phyloP scores from a whole-genome alignment of 805 yeast genomes.

The Metschnikowia lochheadii region DNA sequence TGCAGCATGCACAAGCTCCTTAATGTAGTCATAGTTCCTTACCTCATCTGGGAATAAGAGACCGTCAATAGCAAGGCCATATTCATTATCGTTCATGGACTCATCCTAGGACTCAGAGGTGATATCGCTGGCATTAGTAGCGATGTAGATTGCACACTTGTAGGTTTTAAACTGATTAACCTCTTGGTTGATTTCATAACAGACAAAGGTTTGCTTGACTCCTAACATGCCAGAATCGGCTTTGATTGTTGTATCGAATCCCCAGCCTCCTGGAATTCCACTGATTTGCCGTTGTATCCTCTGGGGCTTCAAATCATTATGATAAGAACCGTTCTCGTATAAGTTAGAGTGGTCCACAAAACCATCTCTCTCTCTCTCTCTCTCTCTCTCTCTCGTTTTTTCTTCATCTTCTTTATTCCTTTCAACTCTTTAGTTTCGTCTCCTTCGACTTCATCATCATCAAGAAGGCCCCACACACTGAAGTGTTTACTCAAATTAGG shows the following conservation, averaged over 20 bases:
- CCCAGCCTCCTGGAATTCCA: conserved; percentile 39
- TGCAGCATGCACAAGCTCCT: conserved; percentile 29
- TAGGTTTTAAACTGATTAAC: conserved; percentile 20
- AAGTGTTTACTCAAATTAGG: conserved; percentile 69
- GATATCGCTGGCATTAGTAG: conserved; percentile 29
- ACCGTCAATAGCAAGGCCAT: conserved; percentile 13
- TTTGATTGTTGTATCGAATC: conserved; percentile 12
- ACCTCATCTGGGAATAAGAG: conserved; percentile 12
- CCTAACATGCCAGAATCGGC: conserved; percentile 20
- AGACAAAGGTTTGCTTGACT: conserved; percentile 29
- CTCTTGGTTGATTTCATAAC: conserved; percentile 28
- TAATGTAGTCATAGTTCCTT: conserved; percentile 30
- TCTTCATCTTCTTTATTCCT: conserved; percentile 34
- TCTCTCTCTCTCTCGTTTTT: conserved; percentile 35
- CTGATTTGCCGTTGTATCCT: conserved; percentile 25
- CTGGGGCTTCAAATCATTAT: conserved; percentile 35
- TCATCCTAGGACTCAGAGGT: conserved; percentile 26
- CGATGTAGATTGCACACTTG: conserved; percentile 20
- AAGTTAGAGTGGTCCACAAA: conserved; percentile 24
- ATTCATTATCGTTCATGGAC: conserved; percentile 11
- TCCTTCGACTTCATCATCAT: conserved; percentile 49
- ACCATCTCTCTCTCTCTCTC: conserved; percentile 43
- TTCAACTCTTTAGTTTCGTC: conserved; percentile 14
- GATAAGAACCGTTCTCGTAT: conserved; percentile 27
- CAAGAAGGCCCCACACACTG: conserved; percentile 88